Conservation (phyloP, 805 yeast species). For the Debaryomyces tyrocola region DNA sequence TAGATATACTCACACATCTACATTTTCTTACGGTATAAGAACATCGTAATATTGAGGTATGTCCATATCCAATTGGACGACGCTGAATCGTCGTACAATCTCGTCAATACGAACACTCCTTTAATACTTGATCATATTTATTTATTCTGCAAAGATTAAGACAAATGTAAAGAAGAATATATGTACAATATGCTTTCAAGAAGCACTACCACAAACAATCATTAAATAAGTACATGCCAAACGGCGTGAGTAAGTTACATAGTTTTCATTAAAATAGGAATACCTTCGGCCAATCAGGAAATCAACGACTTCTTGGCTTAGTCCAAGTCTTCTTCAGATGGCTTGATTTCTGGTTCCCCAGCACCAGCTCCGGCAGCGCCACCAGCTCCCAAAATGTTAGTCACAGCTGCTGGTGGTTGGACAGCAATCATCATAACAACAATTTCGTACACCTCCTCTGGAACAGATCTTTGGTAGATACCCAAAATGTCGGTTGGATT, state of each 20-base stretch:
- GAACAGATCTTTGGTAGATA: conserved; percentile 86
- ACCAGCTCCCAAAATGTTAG: conserved; percentile 59
- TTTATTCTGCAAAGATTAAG: background rate
- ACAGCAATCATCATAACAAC: conserved; percentile 87
- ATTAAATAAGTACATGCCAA: background rate
- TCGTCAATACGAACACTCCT: too few relatives aligned
- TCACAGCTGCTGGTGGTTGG: conserved; percentile 81
- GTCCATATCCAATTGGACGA: too few relatives aligned
- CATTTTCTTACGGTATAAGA: too few relatives aligned
- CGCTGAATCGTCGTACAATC: too few relatives aligned
- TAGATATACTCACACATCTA: too few relatives aligned
- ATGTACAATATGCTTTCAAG: background rate
- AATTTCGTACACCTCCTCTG: conserved; percentile 77
- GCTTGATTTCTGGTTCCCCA: conserved; percentile 17
- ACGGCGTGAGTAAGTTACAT: background rate
- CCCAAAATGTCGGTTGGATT: conserved; percentile 89
- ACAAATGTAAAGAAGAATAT: background rate
- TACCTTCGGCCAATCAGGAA: background rate
- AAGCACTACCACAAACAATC: background rate
- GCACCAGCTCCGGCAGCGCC: conserved; percentile 13
- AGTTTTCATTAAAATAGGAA: background rate
- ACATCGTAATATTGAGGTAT: too few relatives aligned
- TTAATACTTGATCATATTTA: background rate
- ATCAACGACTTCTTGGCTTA: conserved; percentile 8
- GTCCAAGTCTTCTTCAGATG: conserved; percentile 36